Conservation (phyloP, 345 rosid species). For the Theobroma cacao region DNA sequence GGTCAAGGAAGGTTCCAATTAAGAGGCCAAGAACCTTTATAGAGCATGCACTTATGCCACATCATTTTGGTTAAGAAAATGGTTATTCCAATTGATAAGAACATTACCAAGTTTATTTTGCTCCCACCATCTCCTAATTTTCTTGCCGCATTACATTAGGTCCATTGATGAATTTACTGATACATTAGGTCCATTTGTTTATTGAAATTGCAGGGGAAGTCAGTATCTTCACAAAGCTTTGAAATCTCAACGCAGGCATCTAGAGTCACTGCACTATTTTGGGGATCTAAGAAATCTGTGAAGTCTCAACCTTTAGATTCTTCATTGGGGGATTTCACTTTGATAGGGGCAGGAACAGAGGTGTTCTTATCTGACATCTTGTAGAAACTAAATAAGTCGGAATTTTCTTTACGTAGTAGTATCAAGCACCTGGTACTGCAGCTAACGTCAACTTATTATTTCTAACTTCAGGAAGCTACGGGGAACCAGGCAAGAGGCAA, state of each 20-base stretch:
- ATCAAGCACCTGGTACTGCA: not conserved
- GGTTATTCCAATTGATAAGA: not conserved
- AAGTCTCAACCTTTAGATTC: constrained; percentile 44
- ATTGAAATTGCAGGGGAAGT: constrained; percentile 41
- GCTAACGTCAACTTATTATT: constrained; percentile 12
- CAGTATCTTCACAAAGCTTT: constrained; percentile 17
- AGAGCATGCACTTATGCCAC: not conserved
- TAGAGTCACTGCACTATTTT: constrained; percentile 59
- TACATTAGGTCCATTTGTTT: constrained; percentile 1
- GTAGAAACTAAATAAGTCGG: not conserved
- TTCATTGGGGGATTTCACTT: constrained; percentile 45
- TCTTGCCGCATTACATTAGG: not conserved
- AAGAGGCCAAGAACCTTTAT: not conserved
- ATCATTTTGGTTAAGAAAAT: not conserved
- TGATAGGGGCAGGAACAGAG: constrained; percentile 52
- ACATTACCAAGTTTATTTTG: not conserved
- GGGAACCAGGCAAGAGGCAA: constrained; percentile 23
- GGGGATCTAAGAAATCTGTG: constrained; percentile 64
- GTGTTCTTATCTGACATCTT: constrained; percentile 36
- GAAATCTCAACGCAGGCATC: constrained; percentile 25
- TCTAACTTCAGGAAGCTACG: constrained; percentile 38
- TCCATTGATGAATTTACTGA: not conserved
- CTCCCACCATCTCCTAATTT: not conserved
- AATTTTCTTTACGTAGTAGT: not conserved
- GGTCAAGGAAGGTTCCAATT: not conserved